Evolutionary conservation across 106 monocot species (phyloP).

Genomic region (Phalaenopsis aphrodite): DNA sequence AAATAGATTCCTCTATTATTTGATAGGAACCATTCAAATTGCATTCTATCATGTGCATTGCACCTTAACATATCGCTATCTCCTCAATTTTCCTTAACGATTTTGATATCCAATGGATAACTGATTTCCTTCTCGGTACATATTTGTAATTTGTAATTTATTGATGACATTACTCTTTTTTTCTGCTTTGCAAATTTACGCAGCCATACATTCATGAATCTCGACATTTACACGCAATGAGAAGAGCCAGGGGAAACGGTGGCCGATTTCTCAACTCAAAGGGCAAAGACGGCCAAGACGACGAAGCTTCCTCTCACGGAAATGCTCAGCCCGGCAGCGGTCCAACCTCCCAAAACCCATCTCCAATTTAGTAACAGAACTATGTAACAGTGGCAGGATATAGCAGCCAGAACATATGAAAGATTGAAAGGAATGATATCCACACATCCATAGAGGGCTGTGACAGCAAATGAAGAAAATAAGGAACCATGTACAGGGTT

Average conservation of each 20-base stretch:
- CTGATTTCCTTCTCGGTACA: background rate
- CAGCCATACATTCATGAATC: conserved; percentile 64
- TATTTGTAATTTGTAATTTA: too few species aligned
- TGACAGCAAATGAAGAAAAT: background rate
- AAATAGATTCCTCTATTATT: too few species aligned
- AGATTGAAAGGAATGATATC: too few species aligned
- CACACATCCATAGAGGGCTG: background rate
- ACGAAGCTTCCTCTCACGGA: conserved; percentile 6
- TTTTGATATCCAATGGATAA: background rate
- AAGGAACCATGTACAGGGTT: background rate
- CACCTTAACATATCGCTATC: too few species aligned
- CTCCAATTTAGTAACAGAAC: background rate
- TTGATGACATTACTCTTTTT: background rate
- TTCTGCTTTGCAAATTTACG: conserved; percentile 7
- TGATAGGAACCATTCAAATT: too few species aligned
- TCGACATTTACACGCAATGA: conserved; percentile 48
- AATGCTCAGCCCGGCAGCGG: conserved; percentile 2
- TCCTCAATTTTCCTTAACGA: too few species aligned
- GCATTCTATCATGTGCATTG: too few species aligned
- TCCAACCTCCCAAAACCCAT: conserved; percentile 3
- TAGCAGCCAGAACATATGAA: too few species aligned
- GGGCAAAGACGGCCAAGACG: conserved; percentile 17
- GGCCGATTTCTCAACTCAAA: conserved; percentile 52
- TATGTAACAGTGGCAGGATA: background rate
- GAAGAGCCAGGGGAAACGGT: conserved; percentile 47